These are phyloP conservation scores for Yarrowia sp. DNA, from an alignment of 805 yeast genomes.

Conservation along the genomic window DNA sequence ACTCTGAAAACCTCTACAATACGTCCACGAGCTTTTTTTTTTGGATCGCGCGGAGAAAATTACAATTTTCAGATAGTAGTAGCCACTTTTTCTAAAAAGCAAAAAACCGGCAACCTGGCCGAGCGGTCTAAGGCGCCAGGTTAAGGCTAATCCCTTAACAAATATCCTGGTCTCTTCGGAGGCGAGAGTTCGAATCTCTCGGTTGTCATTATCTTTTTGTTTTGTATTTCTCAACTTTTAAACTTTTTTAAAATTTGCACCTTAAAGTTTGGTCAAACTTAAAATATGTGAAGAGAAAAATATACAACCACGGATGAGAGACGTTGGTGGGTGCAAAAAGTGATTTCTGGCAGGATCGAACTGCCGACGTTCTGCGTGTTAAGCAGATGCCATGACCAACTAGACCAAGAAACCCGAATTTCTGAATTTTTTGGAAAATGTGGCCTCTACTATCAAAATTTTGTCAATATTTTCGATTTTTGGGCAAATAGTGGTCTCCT, in stretches of 20 bases:
- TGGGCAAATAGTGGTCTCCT: too few species aligned
- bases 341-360: conserved; percentile 82
- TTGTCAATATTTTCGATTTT: too few species aligned
- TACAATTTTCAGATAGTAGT: neutral
- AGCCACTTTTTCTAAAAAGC: neutral
- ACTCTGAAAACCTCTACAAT: too few species aligned
- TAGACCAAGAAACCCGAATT: conserved; percentile 67
- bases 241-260: neutral
- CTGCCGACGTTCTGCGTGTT: conserved; percentile 99
- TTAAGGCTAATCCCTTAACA: conserved; percentile 12
- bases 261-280: neutral
- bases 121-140: conserved; percentile 28
- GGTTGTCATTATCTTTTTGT: neutral
- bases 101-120: conserved; percentile 2
- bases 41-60: neutral
- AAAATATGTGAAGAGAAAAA: neutral
- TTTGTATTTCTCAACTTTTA: too few species aligned
- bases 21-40: too few species aligned
- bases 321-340: too few species aligned
- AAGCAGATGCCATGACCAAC: conserved; percentile 99
- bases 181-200: conserved; percentile 6
- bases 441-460: neutral
- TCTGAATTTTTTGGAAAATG: neutral
- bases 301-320: neutral
- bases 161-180: conserved; percentile 9